Base-by-base conservation (phyloP, 305 asterid species). In the Fraxinus ornus region DNA sequence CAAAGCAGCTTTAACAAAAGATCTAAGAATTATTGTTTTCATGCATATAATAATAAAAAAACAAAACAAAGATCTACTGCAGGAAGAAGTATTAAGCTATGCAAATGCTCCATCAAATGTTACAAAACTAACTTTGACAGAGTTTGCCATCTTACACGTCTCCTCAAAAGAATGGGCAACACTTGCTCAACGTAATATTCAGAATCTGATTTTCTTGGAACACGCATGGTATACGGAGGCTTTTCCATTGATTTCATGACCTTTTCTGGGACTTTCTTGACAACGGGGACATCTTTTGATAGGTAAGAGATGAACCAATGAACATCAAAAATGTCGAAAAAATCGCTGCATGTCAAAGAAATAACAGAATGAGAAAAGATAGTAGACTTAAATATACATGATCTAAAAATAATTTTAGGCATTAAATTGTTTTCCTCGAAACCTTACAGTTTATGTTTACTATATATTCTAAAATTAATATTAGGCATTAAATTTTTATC, bases 181-280 rank as follows among this genome's bases (percentile, higher is more conserved):
- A 97, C 98, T 97, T 95, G 98, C 86, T 95, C 98, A 84, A 93
- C 89, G 85, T 97, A 97, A 91, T 97, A 97, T 86, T 94, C 98
- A 70, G 99, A 94, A 87, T 97, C 99, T 12, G 99, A 97, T 88
- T 92, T 97, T 84, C 99, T 91, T 33, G 99, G 99, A 74, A 97
- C 98, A 77, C 99, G 99, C 99, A 92, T 97, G 79, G 99, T 95
- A 89, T 97, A 97, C 19, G 99, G 99, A 32, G 98, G 99, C 86
- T 93, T 95, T 39, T 95, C 98, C 98, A 97, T 92, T 78, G 98
- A 95, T 90, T 93, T 88, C 99, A 97, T 97, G 87, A 93, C 94
- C 91, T 90, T 95, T 84, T 95, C 98, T 3, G 99, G 98, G 81
- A 97, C 98, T 79, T 97, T 92, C 91, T 93, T 95, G 73, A 95